Conservation (phyloP, 192 early-diverging fungal genomes). For the Chytriomyces hyalinus region DNA sequence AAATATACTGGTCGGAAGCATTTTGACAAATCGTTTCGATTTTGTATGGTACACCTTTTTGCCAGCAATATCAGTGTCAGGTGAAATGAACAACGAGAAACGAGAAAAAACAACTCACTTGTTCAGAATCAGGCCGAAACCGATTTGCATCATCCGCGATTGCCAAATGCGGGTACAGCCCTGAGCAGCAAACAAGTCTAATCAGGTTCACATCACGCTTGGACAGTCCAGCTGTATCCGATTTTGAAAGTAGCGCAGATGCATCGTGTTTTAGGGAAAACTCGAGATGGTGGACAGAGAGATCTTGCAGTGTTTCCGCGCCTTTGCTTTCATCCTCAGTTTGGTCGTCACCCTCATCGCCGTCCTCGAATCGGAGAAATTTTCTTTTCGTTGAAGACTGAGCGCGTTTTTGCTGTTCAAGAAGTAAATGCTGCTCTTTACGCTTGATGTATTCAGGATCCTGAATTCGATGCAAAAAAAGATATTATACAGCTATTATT, state of each 20-base stretch:
- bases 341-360: slow-evolving; percentile 38
- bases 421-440: slow-evolving; percentile 39
- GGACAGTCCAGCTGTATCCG: slow-evolving; percentile 43
- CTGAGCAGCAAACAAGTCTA: slow-evolving; percentile 66
- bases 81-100: background rate
- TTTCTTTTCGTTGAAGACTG: slow-evolving; percentile 46
- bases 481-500: background rate
- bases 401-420: slow-evolving; percentile 50
- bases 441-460: slow-evolving; percentile 43
- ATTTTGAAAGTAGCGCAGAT: slow-evolving; percentile 41
- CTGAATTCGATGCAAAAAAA: slow-evolving; percentile 4
- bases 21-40: slow-evolving; percentile 59
- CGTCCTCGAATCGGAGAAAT: slow-evolving; percentile 45
- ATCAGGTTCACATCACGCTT: slow-evolving; percentile 57
- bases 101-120: slow-evolving; percentile 4
- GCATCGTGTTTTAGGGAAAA: slow-evolving; percentile 64
- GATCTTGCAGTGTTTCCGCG: slow-evolving; percentile 34
- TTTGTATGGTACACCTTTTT: slow-evolving; percentile 70
- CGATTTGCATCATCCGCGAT: slow-evolving; percentile 70
- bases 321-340: slow-evolving; percentile 12
- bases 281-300: slow-evolving; percentile 64
- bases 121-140: slow-evolving; percentile 25
- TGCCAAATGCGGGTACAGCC: slow-evolving; percentile 71
- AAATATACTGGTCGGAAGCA: slow-evolving; percentile 71
- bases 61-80: slow-evolving; percentile 26